Evolutionary conservation across 2,329 filamentous ascomycete genomes (phyloP).

Genomic region (Apiospora marii): DNA sequence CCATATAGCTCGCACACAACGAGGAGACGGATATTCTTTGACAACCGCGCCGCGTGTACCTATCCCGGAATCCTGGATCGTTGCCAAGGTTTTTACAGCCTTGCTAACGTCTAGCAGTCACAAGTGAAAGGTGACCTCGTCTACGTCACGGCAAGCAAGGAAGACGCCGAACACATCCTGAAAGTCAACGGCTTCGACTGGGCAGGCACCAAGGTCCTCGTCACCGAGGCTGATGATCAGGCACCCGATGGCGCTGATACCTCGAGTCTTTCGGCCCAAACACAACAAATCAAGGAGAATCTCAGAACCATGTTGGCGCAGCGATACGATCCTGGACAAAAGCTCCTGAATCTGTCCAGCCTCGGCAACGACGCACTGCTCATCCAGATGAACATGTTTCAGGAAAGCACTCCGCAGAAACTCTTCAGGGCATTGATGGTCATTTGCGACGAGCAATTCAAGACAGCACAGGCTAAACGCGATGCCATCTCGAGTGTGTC

Average conservation of each 20-base stretch:
- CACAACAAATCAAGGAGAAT: constrained; percentile 70
- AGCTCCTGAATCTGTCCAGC: constrained; percentile 83
- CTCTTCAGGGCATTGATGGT: constrained; percentile 93
- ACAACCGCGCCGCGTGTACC: constrained; percentile 45
- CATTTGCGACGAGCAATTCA: constrained; percentile 81
- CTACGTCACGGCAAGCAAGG: constrained; percentile 70
- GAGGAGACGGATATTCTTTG: constrained; percentile 45
- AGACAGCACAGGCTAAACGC: constrained; percentile 73
- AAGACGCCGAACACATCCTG: constrained; percentile 69
- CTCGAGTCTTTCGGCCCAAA: constrained; percentile 54
- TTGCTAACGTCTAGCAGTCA: constrained; percentile 77
- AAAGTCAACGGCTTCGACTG: constrained; percentile 75
- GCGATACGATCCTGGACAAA: constrained; percentile 75
- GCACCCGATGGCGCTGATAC: constrained; percentile 42
- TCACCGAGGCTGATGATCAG: constrained; percentile 54
- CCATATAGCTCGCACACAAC: constrained; percentile 47
- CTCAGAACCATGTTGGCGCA: constrained; percentile 75
- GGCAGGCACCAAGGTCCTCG: constrained; percentile 68
- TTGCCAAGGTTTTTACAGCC: constrained; percentile 54
- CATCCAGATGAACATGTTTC: constrained; percentile 77
- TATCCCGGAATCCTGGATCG: constrained; percentile 46
- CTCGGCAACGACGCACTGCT: constrained; percentile 78
- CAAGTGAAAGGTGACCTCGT: constrained; percentile 73
- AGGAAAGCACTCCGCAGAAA: constrained; percentile 77
- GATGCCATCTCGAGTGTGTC: constrained; percentile 84